Evolutionary conservation across 257 asterid genomes (phyloP), one percentile per base, ranked within the genome.

Genomic region (Solanum medicagineum): DNA sequence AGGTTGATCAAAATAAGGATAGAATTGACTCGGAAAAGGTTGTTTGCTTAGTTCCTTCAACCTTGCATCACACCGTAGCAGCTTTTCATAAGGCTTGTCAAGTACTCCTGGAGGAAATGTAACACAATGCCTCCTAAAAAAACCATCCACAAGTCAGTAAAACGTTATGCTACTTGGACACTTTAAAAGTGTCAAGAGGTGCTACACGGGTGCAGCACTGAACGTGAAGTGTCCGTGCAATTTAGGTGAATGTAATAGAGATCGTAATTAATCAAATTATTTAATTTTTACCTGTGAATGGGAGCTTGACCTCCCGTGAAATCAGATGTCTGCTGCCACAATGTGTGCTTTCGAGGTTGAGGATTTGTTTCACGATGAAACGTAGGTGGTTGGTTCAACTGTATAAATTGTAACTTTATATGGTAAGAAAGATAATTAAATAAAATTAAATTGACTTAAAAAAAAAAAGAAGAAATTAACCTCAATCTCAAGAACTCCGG

Each of bases 231-330:
- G 32, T 29, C 32, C 32, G 32, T 29, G 32, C 32, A 29, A 2
- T 3, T 29, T 29, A 29, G 32, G 3, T 29, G 32, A 29, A 29
- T 29, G 3, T 29, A 29, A 29, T 26, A 36, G 54, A 56, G 5
- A 55, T 51, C 19, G 11, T 56, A 56, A 13, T 15, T 81, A 17
- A 13, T 15, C 56, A 17, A 65, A 6, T 75, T 8, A 6, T 73
- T 73, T 45, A 74, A 16, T 74, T 47, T 75, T 47, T 1, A 94
- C 98, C 97, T 92, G 85, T 85, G 90, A n/a, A 56, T 81, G 20
- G 89, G 88, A 86, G 98, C 99, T 87, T 92, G 93, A 7, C 97
- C 95, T 29, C 94, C 90, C 0, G 99, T 95, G 49, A 95, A 95
- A 87, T 95, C 99, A 19, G 86, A 4, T 0, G 94, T 47, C 44